A percentile compares a stretch with the other conserved stretches of the same genome.
These are phyloP conservation scores for Neonectria magnoliae DNA, from an alignment of 2,329 filamentous ascomycete species.

Conservation along the genomic window DNA sequence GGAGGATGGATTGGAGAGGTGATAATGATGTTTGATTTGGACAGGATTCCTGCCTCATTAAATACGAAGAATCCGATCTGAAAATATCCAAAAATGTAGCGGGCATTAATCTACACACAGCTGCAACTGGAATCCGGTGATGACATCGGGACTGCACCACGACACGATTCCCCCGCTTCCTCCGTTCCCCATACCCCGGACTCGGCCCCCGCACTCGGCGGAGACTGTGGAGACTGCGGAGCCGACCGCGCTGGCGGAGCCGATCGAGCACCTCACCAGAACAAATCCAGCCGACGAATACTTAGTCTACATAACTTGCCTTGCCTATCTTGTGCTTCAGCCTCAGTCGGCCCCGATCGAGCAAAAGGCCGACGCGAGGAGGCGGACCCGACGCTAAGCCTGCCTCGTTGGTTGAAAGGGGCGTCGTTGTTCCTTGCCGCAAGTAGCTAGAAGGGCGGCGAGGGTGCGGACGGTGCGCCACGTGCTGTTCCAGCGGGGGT, in stretches of 20 bases:
- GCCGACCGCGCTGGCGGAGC: slow-evolving; percentile 9
- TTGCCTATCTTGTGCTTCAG: background rate
- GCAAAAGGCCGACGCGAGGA: background rate
- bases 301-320: no score
- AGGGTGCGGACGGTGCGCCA: background rate
- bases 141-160: background rate
- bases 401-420: background rate
- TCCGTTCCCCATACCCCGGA: slow-evolving; percentile 18
- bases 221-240: slow-evolving; percentile 1
- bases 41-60: slow-evolving; percentile 3
- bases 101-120: background rate
- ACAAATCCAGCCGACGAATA: no score
- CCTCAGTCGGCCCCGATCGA: slow-evolving; percentile 2
- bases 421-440: background rate
- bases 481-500: background rate
- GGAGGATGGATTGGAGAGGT: background rate
- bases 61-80: background rate
- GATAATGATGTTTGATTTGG: background rate
- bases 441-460: background rate
- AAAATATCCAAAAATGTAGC: background rate
- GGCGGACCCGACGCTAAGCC: background rate
- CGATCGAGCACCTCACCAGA: background rate
- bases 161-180: background rate
- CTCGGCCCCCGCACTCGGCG: slow-evolving; percentile 20
- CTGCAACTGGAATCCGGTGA: background rate